Conservation (phyloP, 495 filamentous ascomycete species). For the Clavariopsis aquatica region DNA sequence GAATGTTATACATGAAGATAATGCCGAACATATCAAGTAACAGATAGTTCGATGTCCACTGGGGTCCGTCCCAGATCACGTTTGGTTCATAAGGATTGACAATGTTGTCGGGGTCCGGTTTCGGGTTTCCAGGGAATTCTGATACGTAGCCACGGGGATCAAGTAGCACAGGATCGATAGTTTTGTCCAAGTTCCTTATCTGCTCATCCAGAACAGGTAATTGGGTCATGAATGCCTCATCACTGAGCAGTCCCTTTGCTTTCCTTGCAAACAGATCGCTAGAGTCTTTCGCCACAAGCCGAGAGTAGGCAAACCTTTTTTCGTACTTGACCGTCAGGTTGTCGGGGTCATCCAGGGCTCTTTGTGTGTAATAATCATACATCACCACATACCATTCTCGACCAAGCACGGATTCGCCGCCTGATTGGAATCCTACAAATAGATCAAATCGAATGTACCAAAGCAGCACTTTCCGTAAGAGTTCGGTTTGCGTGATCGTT, state of each 20-base stretch:
- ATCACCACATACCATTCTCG: constrained; percentile 77
- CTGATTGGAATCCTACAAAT: constrained; percentile 78
- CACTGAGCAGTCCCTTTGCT: constrained; percentile 60
- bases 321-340: constrained; percentile 68
- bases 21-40: constrained; percentile 76
- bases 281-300: constrained; percentile 78
- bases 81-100: constrained; percentile 71
- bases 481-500: constrained; percentile 67
- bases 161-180: constrained; percentile 60
- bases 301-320: constrained; percentile 61
- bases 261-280: constrained; percentile 74
- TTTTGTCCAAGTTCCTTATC: constrained; percentile 58
- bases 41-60: constrained; percentile 74
- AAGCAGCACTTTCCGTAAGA: constrained; percentile 68
- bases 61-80: constrained; percentile 62
- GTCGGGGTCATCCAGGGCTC: constrained; percentile 60
- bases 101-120: constrained; percentile 57
- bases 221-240: constrained; percentile 64
- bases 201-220: constrained; percentile 58
- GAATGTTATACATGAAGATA: constrained; percentile 76
- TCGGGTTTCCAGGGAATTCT: constrained; percentile 56
- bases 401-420: constrained; percentile 69
- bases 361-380: constrained; percentile 62
- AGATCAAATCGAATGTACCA: constrained; percentile 94
- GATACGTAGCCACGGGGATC: constrained; percentile 60